These are phyloP conservation scores for Favolaschia claudopus DNA, from an alignment of 768 basidiomycete genomes.

Conservation along the genomic window DNA sequence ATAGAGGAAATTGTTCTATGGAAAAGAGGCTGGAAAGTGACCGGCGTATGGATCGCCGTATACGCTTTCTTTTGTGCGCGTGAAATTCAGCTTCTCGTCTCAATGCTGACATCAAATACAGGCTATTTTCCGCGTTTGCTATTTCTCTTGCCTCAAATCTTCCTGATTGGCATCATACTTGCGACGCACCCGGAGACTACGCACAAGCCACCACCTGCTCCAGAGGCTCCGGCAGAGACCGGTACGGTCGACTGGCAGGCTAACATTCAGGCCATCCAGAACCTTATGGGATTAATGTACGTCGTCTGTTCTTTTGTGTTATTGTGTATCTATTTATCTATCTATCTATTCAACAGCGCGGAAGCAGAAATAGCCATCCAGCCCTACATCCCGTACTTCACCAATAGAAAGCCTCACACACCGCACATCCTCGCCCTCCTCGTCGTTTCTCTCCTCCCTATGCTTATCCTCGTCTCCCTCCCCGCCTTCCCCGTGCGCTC, in stretches of 20 bases:
- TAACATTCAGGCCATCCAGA: slow-evolving; percentile 90
- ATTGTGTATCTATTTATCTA: background rate
- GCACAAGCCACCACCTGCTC: slow-evolving; percentile 33
- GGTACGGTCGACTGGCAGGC: slow-evolving; percentile 84
- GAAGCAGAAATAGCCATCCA: slow-evolving; percentile 64
- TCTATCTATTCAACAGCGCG: slow-evolving; percentile 49
- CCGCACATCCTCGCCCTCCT: slow-evolving; percentile 59
- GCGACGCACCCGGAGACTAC: slow-evolving; percentile 60
- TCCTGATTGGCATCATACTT: slow-evolving; percentile 71
- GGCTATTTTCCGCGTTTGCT: slow-evolving; percentile 81
- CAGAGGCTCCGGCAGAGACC: slow-evolving; percentile 36
- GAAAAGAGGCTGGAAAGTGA: slow-evolving; percentile 78
- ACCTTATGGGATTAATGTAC: slow-evolving; percentile 86
- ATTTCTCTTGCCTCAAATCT: slow-evolving; percentile 71
- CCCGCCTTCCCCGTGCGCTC: slow-evolving; percentile 57
- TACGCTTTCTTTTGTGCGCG: slow-evolving; percentile 87
- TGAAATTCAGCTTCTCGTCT: slow-evolving; percentile 23
- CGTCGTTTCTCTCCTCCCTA: slow-evolving; percentile 55
- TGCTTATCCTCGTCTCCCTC: slow-evolving; percentile 54
- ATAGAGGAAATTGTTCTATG: slow-evolving; percentile 87
- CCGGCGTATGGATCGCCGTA: slow-evolving; percentile 74
- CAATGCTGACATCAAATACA: slow-evolving; percentile 34
- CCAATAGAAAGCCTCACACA: slow-evolving; percentile 59
- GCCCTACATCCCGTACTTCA: slow-evolving; percentile 57
- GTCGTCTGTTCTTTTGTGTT: slow-evolving; percentile 34